These are phyloP conservation scores for Mucor piriformis DNA, from an alignment of 371 early-diverging fungal genomes.

Conservation along the genomic window DNA sequence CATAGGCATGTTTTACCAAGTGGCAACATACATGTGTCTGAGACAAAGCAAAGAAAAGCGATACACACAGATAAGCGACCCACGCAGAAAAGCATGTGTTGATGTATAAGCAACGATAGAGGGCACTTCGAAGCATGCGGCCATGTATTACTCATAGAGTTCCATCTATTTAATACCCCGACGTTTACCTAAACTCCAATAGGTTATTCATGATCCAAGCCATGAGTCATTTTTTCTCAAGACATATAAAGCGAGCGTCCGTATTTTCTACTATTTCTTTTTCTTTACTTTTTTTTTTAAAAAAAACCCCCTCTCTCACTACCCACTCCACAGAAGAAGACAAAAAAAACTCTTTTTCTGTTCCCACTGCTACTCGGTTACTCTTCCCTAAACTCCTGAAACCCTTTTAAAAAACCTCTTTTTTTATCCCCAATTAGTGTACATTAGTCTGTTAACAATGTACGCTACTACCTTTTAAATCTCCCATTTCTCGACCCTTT, in stretches of 20 bases:
- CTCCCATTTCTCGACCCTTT: slow-evolving; percentile 9
- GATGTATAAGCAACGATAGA: too few species aligned
- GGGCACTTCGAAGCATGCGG: too few species aligned
- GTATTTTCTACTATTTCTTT: neutral
- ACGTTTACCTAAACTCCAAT: neutral
- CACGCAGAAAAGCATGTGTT: too few species aligned
- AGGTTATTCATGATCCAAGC: neutral
- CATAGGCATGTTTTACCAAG: too few species aligned
- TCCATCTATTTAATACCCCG: neutral
- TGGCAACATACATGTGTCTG: too few species aligned
- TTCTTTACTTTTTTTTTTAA: neutral
- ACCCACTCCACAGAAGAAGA: neutral
- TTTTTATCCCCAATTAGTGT: slow-evolving; percentile 19
- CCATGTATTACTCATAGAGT: neutral
- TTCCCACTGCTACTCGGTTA: neutral
- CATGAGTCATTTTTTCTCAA: neutral
- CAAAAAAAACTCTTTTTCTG: neutral
- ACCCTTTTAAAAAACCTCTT: slow-evolving; percentile 23
- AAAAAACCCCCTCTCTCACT: neutral
- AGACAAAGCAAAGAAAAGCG: too few species aligned
- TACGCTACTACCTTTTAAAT: slow-evolving; percentile 32
- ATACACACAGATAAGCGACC: too few species aligned
- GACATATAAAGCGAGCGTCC: slow-evolving; percentile 5
- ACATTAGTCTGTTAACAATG: slow-evolving; percentile 20
- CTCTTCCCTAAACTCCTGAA: slow-evolving; percentile 16